These are phyloP conservation scores for Trypanosoma melophagium DNA, from an alignment of 208 protist species.

Conservation along the genomic window DNA sequence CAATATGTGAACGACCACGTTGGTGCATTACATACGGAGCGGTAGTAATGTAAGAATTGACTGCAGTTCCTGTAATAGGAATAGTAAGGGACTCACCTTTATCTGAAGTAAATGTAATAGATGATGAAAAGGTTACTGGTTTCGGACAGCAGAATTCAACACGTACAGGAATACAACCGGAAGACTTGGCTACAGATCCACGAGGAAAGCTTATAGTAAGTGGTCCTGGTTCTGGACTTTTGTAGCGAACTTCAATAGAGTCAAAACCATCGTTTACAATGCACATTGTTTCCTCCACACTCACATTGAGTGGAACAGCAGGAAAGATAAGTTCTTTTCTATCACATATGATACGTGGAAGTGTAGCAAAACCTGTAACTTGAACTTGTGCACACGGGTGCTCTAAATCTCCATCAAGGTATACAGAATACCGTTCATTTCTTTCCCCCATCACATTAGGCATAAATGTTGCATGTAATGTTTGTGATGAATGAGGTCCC, in stretches of 20 bases:
- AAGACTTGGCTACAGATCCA: conserved; percentile 37
- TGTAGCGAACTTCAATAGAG: conserved; percentile 77
- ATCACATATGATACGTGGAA: conserved; percentile 84
- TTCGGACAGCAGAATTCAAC: conserved; percentile 69
- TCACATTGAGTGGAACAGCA: conserved; percentile 79
- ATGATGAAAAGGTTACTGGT: conserved; percentile 82
- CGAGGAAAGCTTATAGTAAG: conserved; percentile 82
- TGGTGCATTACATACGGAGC: conserved; percentile 38
- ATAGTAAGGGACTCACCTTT: conserved; percentile 72
- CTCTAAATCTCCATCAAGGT: conserved; percentile 41
- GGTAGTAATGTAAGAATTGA: conserved; percentile 91
- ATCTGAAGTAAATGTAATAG: conserved; percentile 83
- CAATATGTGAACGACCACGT: conserved; percentile 28
- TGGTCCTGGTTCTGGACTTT: conserved; percentile 56
- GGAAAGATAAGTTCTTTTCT: conserved; percentile 81
- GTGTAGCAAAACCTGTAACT: conserved; percentile 56
- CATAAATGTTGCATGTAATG: conserved; percentile 77
- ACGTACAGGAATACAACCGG: conserved; percentile 44
- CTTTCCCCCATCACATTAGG: conserved; percentile 36
- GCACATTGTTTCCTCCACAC: conserved; percentile 59
- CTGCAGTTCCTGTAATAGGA: conserved; percentile 70
- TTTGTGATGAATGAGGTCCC: conserved; percentile 36
- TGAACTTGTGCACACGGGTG: conserved; percentile 60
- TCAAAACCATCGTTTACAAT: conserved; percentile 94
- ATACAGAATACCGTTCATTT: conserved; percentile 45